Conservation (phyloP, 352 stramenopile species). For the Pythium scleroteichum region DNA sequence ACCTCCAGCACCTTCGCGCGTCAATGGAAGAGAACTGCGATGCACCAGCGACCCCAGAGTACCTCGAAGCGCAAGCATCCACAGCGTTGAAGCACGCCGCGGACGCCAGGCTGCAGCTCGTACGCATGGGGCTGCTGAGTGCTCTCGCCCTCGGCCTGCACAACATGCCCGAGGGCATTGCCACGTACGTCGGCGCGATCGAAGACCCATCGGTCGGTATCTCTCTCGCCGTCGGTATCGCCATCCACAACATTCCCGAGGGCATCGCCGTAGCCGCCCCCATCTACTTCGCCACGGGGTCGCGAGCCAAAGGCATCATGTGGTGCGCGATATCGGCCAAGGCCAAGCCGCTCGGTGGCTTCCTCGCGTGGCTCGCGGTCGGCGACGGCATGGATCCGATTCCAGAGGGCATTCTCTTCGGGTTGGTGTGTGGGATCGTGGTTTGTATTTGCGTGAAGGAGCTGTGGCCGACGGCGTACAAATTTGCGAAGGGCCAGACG, state of each 20-base stretch:
- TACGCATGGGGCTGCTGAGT: constrained; percentile 88
- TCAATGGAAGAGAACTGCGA: constrained; percentile 37
- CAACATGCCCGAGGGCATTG: constrained; percentile 95
- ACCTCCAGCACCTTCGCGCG: constrained; percentile 30
- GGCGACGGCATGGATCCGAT: constrained; percentile 45
- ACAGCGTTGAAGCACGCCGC: constrained; percentile 44
- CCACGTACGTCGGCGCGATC: constrained; percentile 92
- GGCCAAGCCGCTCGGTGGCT: constrained; percentile 84
- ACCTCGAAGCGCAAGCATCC: constrained; percentile 32
- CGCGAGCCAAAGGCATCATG: constrained; percentile 91
- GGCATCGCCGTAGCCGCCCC: constrained; percentile 94
- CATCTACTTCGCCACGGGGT: constrained; percentile 97
- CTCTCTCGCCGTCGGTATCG: constrained; percentile 93
- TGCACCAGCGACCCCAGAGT: constrained; percentile 15
- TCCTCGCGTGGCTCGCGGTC: constrained; percentile 83
- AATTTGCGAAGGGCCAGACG: constrained; percentile 86
- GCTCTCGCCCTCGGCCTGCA: constrained; percentile 92
- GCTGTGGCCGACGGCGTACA: constrained; percentile 90
- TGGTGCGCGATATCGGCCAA: constrained; percentile 88
- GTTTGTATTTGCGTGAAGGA: constrained; percentile 85
- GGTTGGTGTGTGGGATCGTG: constrained; percentile 91
- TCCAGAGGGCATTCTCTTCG: constrained; percentile 84
- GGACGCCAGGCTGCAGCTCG: constrained; percentile 47
- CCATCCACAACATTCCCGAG: constrained; percentile 97
- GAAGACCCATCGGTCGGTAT: constrained; percentile 89